Conservation (phyloP, 2,329 filamentous ascomycete genomes). For the Cercospora zeae-maydis region DNA sequence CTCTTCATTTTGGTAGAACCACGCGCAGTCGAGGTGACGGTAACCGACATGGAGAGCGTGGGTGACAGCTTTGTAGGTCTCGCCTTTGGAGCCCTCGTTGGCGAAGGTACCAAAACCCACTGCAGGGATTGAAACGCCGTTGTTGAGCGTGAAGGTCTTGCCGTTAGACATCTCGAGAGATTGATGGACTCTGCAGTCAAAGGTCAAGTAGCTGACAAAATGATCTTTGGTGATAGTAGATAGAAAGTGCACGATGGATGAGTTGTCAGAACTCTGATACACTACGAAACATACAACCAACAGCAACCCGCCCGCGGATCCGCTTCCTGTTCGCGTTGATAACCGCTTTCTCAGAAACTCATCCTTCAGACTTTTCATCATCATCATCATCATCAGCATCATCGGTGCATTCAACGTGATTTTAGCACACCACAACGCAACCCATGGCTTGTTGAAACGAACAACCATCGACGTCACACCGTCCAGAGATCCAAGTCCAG, state of each 20-base stretch:
- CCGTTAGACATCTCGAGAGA: slow-evolving; percentile 54
- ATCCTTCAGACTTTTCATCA: slow-evolving; percentile 10
- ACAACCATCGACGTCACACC: slow-evolving; percentile 4
- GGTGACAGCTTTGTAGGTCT: slow-evolving; percentile 54
- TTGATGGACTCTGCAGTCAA: neutral
- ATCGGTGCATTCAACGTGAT: neutral
- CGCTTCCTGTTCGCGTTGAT: neutral
- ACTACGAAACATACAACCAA: neutral
- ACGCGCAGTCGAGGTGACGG: slow-evolving; percentile 55
- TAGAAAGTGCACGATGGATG: neutral
- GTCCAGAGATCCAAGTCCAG: neutral
- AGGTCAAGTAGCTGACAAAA: neutral
- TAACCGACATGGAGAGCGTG: slow-evolving; percentile 52
- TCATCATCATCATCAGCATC: slow-evolving; percentile 4
- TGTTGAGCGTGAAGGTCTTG: slow-evolving; percentile 53
- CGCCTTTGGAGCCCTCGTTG: slow-evolving; percentile 60
- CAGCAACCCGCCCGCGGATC: neutral
- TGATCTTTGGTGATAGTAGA: neutral
- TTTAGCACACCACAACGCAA: neutral
- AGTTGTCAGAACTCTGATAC: neutral
- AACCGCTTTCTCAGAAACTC: neutral
- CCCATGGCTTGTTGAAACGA: neutral
- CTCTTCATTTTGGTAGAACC: slow-evolving; percentile 54
- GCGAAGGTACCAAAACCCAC: slow-evolving; percentile 65
- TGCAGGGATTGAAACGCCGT: slow-evolving; percentile 59